Evolutionary conservation across 495 filamentous ascomycete genomes (phyloP).

Genomic region (Cercophora sp.): DNA sequence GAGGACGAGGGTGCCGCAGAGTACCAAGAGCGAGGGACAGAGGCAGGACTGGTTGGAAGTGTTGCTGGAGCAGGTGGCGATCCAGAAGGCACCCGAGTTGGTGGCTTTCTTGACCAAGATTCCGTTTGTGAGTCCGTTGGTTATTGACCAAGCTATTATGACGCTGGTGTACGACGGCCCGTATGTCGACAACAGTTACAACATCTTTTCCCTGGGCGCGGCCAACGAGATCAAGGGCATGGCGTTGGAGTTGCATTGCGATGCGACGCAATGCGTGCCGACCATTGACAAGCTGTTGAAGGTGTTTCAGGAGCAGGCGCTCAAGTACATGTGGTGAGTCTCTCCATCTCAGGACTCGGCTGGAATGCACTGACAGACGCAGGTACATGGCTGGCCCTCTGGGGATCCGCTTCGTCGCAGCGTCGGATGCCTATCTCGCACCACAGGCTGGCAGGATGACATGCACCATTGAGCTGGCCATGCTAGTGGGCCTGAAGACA

Average conservation of each 20-base stretch:
- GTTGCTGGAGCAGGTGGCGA: conserved; percentile 1
- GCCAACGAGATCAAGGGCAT: conserved; percentile 5
- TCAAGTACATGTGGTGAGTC: too few species aligned
- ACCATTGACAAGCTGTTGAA: conserved; percentile 4
- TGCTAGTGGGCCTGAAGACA: conserved; percentile 6
- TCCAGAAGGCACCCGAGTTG: background rate
- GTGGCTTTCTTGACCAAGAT: conserved; percentile 5
- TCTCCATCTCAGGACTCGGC: too few species aligned
- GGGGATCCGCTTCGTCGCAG: conserved; percentile 8
- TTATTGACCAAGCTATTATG: conserved; percentile 1
- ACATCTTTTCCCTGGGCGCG: conserved; percentile 8
- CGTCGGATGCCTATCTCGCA: conserved; percentile 11
- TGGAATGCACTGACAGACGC: background rate
- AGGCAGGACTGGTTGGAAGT: background rate
- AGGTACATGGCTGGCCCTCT: conserved; percentile 13
- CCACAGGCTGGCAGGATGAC: conserved; percentile 15
- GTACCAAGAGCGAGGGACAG: background rate
- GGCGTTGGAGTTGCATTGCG: conserved; percentile 16
- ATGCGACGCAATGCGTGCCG: background rate
- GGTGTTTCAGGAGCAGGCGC: background rate
- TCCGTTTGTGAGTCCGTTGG: background rate
- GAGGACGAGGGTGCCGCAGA: background rate
- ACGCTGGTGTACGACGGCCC: conserved; percentile 6
- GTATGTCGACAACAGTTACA: conserved; percentile 12
- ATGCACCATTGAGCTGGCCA: conserved; percentile 11